These are phyloP conservation scores for Podila epigama DNA, from an alignment of 192 early-diverging fungal species.

Conservation along the genomic window DNA sequence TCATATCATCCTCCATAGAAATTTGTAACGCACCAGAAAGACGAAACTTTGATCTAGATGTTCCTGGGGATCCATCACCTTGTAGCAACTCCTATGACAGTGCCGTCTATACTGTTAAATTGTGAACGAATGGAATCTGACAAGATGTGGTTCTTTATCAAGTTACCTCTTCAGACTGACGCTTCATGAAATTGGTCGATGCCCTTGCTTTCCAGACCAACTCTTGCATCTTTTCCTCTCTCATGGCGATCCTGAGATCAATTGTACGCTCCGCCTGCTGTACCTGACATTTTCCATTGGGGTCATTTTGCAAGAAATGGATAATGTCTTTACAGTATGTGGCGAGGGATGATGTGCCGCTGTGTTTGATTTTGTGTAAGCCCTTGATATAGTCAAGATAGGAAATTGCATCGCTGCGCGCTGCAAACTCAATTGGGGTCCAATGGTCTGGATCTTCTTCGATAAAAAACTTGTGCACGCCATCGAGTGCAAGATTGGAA, in stretches of 20 bases:
- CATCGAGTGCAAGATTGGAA: background rate
- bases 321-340: background rate
- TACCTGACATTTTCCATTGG: background rate
- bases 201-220: background rate
- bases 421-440: background rate
- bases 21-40: no score
- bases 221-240: background rate
- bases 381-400: background rate
- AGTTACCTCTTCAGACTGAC: background rate
- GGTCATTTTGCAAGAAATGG: background rate
- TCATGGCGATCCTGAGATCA: background rate
- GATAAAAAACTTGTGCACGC: background rate
- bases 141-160: no score
- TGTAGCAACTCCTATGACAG: no score
- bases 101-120: no score
- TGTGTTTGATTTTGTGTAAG: background rate
- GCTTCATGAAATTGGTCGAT: background rate
- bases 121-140: no score
- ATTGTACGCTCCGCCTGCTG: background rate
- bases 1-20: no score
- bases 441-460: background rate
- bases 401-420: background rate
- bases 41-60: no score
- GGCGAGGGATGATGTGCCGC: background rate
- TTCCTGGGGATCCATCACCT: no score